Conservation (phyloP, 495 filamentous ascomycete genomes). For the Tirmania nivea region DNA sequence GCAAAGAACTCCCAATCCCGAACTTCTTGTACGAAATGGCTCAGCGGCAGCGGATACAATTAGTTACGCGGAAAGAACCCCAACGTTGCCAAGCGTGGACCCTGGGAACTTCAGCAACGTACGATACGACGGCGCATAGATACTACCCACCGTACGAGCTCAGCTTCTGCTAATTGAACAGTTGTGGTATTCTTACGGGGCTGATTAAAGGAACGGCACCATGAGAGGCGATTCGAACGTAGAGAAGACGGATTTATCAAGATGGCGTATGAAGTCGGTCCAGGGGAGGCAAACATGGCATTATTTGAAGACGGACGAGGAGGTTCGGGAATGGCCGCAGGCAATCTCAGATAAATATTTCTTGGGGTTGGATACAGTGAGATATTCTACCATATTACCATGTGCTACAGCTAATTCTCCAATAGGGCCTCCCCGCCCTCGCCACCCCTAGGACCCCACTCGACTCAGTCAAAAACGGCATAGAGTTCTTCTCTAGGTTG, state of each 20-base stretch:
- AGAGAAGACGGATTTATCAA: constrained; percentile 42
- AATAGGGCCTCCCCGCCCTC: constrained; percentile 48
- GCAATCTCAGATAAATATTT: constrained; percentile 63
- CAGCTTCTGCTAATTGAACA: too few relatives aligned
- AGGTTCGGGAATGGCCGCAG: constrained; percentile 62
- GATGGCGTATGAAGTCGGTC: constrained; percentile 73
- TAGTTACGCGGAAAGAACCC: too few relatives aligned
- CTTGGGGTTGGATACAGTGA: constrained; percentile 48
- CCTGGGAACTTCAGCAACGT: too few relatives aligned
- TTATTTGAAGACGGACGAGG: constrained; percentile 63
- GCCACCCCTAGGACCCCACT: constrained; percentile 49
- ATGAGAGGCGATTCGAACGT: too few relatives aligned
- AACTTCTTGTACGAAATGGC: too few relatives aligned
- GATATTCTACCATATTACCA: background rate
- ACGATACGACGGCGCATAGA: too few relatives aligned
- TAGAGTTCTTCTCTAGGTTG: constrained; percentile 74
- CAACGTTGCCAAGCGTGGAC: too few relatives aligned
- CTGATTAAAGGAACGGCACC: too few relatives aligned
- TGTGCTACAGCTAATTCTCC: constrained; percentile 1
- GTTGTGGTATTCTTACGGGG: too few relatives aligned
- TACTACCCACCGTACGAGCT: too few relatives aligned
- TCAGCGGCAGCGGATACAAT: too few relatives aligned
- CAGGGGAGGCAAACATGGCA: constrained; percentile 78
- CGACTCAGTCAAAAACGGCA: constrained; percentile 55
- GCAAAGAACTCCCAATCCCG: too few relatives aligned